phyloP scores from a whole-genome alignment of 2,329 filamentous ascomycete genomes.

The Penicillium sp. region DNA sequence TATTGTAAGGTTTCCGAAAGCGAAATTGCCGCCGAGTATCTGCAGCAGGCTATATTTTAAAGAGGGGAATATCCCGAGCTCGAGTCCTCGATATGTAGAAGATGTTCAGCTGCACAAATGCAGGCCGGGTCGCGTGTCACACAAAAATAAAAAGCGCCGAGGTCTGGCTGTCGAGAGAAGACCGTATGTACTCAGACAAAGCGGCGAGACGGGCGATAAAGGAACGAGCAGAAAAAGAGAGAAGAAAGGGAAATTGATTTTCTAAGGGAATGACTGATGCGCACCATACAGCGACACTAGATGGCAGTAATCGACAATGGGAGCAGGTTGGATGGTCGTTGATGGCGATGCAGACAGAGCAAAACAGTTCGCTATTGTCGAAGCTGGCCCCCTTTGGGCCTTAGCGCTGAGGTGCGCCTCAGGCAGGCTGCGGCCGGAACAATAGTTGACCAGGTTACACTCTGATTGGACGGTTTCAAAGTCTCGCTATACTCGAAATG shows the following conservation, averaged over 20 bases:
- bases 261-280: constrained; percentile 13
- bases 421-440: not conserved
- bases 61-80: not conserved
- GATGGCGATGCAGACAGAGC: not conserved
- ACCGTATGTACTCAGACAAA: not conserved
- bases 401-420: not conserved
- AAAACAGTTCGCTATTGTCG: not conserved
- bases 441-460: not conserved
- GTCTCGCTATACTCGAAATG: not conserved
- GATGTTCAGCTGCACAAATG: not conserved
- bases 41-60: not conserved
- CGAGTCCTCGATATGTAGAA: not conserved
- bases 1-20: not conserved
- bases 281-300: constrained; percentile 3
- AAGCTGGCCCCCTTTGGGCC: constrained; percentile 2
- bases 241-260: not conserved
- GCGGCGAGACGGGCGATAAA: constrained; percentile 5
- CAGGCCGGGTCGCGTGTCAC: constrained; percentile 1
- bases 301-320: constrained; percentile 3
- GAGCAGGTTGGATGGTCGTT: constrained; percentile 4
- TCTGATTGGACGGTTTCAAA: not conserved
- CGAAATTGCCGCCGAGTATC: not conserved
- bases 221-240: not conserved
- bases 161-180: not conserved
- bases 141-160: not conserved